Conservation (phyloP, 2,329 filamentous ascomycete species). For the Pseudohalonectria lignicola region DNA sequence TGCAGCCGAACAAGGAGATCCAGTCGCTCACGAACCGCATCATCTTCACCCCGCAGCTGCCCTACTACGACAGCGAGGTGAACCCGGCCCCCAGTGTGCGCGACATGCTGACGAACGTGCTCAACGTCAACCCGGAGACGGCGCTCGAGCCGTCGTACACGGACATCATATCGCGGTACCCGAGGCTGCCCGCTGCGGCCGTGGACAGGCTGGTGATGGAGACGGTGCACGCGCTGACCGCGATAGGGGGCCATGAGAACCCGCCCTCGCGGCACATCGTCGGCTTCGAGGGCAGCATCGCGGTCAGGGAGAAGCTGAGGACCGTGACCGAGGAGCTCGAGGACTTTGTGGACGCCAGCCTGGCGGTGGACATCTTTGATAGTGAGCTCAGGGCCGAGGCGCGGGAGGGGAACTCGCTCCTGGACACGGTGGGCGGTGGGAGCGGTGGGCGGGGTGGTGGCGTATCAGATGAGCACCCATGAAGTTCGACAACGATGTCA, state of each 20-base stretch:
- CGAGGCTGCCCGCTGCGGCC: constrained; percentile 56
- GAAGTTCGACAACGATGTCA: no score
- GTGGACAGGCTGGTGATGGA: constrained; percentile 71
- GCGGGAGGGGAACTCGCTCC: constrained; percentile 27
- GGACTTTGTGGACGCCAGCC: constrained; percentile 86
- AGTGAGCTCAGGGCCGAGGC: constrained; percentile 42
- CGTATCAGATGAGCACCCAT: no score
- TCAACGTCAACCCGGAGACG: constrained; percentile 67
- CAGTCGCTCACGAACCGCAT: constrained; percentile 79
- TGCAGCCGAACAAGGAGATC: constrained; percentile 92
- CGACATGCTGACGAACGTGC: constrained; percentile 69
- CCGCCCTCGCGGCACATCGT: constrained; percentile 91
- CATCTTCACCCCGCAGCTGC: constrained; percentile 69
- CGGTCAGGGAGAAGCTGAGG: constrained; percentile 92
- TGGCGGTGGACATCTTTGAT: constrained; percentile 68
- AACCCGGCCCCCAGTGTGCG: constrained; percentile 68
- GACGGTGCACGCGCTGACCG: constrained; percentile 81
- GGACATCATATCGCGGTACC: constrained; percentile 57
- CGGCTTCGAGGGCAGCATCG: constrained; percentile 73
- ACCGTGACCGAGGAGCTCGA: constrained; percentile 93
- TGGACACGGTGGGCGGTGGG: no score
- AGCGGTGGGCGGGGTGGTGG: no score
- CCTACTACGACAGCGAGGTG: constrained; percentile 49
- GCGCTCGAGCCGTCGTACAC: constrained; percentile 23
- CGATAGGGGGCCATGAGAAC: constrained; percentile 92